Base-by-base conservation (phyloP, 306 rosid species). In the Quercus ilex region DNA sequence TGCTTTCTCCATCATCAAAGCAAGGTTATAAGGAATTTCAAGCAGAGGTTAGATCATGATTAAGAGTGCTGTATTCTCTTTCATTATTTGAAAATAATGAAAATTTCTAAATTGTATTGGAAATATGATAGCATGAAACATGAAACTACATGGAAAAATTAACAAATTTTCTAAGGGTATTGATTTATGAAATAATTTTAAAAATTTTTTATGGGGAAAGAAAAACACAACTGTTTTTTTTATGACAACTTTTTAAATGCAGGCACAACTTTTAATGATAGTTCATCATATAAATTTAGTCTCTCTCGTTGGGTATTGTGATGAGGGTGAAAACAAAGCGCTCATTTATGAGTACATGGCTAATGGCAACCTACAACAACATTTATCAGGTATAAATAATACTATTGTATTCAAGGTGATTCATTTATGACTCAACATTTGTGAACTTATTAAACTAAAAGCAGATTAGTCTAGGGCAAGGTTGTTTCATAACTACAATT, bases 231-330 rank as follows among this genome's bases (percentile, higher is more conserved):
- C 0, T 6, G 0, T 6, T 35, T 35, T 35, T 35, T 0, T 33
- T 33, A 33, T 33, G 8, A 35, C 41, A 35, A 35, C 2, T 6
- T 35, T 35, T 35, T 6, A 1, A 46, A 12, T 74, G 60, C 85
- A 90, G 92, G 90, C 73, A 35, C 56, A 82, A 13, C 78, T 90
- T 59, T 82, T 88, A n/a, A 69, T 79, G 77, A 46, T 79, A 71
- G 84, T 90, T 79, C 89, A 90, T 70, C 89, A 90, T 10, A 86
- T 82, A 84, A 86, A 86, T 58, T 79, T 86, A 74, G 86, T 86
- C 10, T 73, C 86, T 68, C 86, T 82, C 25, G 52, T 82, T 20
- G 85, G 87, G 19, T 83, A 81, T 18, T 83, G 84, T 70, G 69
- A 83, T 0, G 85, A 88, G 75, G 84, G 79, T 43, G 79, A 80